Evolutionary conservation across 2,329 filamentous ascomycete genomes (phyloP).

Genomic region (Xylariaceae sp.): DNA sequence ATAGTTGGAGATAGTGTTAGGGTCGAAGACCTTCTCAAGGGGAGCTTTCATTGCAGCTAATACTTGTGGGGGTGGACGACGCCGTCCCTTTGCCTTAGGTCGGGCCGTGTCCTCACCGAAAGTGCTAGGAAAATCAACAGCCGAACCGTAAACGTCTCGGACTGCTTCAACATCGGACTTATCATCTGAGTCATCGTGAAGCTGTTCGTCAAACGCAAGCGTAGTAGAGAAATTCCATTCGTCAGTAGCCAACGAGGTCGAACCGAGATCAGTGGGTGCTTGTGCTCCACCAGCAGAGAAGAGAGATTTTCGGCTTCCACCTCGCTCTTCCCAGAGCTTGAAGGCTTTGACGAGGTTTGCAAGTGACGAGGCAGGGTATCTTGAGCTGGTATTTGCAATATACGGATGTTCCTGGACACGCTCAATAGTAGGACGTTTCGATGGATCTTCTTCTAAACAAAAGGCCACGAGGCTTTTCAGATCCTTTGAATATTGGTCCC

Average conservation of each 20-base stretch:
- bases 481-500: slow-evolving; percentile 68
- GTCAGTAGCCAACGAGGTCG: slow-evolving; percentile 53
- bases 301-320: slow-evolving; percentile 69
- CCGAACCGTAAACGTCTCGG: slow-evolving; percentile 62
- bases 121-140: slow-evolving; percentile 54
- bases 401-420: slow-evolving; percentile 71
- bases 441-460: slow-evolving; percentile 70
- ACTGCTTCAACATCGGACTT: slow-evolving; percentile 54
- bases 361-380: slow-evolving; percentile 66
- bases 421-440: slow-evolving; percentile 69
- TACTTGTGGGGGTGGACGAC: slow-evolving; percentile 60
- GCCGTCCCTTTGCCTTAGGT: slow-evolving; percentile 54
- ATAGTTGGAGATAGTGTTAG: slow-evolving; percentile 66
- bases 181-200: slow-evolving; percentile 54
- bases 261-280: slow-evolving; percentile 48
- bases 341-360: slow-evolving; percentile 71
- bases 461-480: slow-evolving; percentile 73
- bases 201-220: slow-evolving; percentile 62
- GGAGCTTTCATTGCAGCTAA: slow-evolving; percentile 61
- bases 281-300: slow-evolving; percentile 64
- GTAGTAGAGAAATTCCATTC: slow-evolving; percentile 72
- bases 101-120: slow-evolving; percentile 56
- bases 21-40: slow-evolving; percentile 67
- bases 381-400: slow-evolving; percentile 62
- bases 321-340: slow-evolving; percentile 74